Conservation (phyloP, 345 rosid species). For the Trapa bicornis region DNA sequence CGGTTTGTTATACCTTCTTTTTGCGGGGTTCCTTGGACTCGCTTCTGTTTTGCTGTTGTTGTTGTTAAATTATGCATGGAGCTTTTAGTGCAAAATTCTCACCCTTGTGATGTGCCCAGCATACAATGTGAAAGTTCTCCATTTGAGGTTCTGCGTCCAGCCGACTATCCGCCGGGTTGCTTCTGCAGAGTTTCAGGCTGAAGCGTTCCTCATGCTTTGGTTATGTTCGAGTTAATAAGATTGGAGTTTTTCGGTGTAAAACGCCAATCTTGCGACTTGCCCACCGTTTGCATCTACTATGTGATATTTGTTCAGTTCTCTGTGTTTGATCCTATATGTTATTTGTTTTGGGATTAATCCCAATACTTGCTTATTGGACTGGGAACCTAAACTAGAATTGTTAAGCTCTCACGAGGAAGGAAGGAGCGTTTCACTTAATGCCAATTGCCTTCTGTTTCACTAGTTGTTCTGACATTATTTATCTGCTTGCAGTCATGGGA, state of each 20-base stretch:
- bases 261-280: neutral
- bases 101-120: neutral
- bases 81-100: neutral
- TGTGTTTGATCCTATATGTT: neutral
- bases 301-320: neutral
- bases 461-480: neutral
- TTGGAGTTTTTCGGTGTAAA: neutral
- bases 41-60: neutral
- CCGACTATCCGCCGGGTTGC: neutral
- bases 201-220: neutral
- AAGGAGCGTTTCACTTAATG: neutral
- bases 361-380: neutral
- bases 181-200: neutral
- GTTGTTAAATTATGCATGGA: neutral
- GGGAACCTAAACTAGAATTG: neutral
- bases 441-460: neutral
- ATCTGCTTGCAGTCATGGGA: conserved; percentile 45
- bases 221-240: neutral
- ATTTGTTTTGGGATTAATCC: neutral
- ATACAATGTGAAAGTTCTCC: neutral
- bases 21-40: neutral
- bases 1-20: neutral
- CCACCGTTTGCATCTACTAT: neutral
- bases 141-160: neutral
- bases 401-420: neutral